These are phyloP conservation scores for Blastocystis sp. DNA, from an alignment of 352 stramenopile genomes.

Conservation along the genomic window DNA sequence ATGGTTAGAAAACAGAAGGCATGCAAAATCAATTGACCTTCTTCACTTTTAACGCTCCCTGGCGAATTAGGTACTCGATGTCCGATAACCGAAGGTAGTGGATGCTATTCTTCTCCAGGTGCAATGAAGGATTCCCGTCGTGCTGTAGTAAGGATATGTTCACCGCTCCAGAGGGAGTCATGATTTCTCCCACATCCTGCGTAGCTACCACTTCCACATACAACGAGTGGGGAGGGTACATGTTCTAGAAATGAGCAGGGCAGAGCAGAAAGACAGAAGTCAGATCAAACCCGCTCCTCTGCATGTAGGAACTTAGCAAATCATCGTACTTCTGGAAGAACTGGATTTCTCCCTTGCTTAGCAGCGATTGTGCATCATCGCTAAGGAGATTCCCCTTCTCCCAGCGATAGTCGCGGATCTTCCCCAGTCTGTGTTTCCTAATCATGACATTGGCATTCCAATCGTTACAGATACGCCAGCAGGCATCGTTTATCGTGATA, in stretches of 20 bases:
- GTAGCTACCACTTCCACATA: constrained; percentile 52
- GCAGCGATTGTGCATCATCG: background rate
- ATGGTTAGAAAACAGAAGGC: constrained; percentile 9
- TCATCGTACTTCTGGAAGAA: constrained; percentile 53
- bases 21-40: constrained; percentile 34
- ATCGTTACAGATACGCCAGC: constrained; percentile 43
- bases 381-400: background rate
- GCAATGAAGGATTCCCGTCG: background rate
- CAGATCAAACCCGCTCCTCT: constrained; percentile 36
- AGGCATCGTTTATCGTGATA: constrained; percentile 58
- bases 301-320: constrained; percentile 43
- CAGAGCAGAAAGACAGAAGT: background rate
- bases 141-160: constrained; percentile 56
- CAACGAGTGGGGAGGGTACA: constrained; percentile 30
- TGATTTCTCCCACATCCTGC: constrained; percentile 40
- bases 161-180: constrained; percentile 37
- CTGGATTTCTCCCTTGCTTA: constrained; percentile 54
- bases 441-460: background rate
- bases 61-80: constrained; percentile 40
- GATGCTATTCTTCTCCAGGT: constrained; percentile 58
- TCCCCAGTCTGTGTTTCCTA: constrained; percentile 38
- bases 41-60: constrained; percentile 27
- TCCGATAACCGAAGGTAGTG: constrained; percentile 57
- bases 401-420: constrained; percentile 46
- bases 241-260: background rate